These are phyloP conservation scores for Lactuca saligna DNA, from an alignment of 129 eudicot species.

Conservation along the genomic window DNA sequence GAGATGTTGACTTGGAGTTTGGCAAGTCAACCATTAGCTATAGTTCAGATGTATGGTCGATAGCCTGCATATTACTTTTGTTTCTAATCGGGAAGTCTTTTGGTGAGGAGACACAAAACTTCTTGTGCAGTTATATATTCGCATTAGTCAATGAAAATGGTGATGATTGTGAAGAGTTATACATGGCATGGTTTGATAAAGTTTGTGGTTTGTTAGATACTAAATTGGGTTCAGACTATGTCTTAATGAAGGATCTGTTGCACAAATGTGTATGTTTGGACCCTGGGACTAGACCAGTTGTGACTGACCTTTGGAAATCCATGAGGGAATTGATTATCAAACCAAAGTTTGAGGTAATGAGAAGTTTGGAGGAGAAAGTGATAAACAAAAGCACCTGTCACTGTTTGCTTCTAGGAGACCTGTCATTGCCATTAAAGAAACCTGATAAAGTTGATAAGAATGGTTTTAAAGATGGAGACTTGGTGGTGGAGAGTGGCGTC, in stretches of 20 bases:
- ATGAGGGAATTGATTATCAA: conserved; percentile 39
- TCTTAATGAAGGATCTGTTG: conserved; percentile 35
- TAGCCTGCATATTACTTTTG: conserved; percentile 57
- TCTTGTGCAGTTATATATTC: conserved; percentile 29
- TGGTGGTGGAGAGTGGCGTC: conserved; percentile 40
- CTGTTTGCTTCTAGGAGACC: conserved; percentile 59
- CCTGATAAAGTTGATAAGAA: conserved; percentile 29
- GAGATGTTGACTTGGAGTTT: conserved; percentile 39
- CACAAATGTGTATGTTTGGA: conserved; percentile 50
- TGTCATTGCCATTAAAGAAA: conserved; percentile 34
- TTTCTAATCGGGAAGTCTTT: conserved; percentile 63
- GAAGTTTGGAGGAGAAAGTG: conserved; percentile 15
- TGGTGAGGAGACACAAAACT: conserved; percentile 38
- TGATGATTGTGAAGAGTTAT: conserved; percentile 30
- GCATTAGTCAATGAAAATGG: conserved; percentile 33
- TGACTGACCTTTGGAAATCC: conserved; percentile 66
- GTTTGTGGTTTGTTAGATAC: conserved; percentile 37
- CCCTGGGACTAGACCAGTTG: conserved; percentile 49
- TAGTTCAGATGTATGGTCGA: conserved; percentile 83
- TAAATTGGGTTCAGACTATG: conserved; percentile 29
- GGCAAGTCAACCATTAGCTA: conserved; percentile 32
- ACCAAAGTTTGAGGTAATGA: conserved; percentile 35
- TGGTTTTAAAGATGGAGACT: conserved; percentile 20
- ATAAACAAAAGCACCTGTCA: conserved; percentile 24
- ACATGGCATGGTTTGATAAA: conserved; percentile 51